Evolutionary conservation across 2,329 filamentous ascomycete genomes (phyloP).

Genomic region (Neopestalotiopsis sp.): DNA sequence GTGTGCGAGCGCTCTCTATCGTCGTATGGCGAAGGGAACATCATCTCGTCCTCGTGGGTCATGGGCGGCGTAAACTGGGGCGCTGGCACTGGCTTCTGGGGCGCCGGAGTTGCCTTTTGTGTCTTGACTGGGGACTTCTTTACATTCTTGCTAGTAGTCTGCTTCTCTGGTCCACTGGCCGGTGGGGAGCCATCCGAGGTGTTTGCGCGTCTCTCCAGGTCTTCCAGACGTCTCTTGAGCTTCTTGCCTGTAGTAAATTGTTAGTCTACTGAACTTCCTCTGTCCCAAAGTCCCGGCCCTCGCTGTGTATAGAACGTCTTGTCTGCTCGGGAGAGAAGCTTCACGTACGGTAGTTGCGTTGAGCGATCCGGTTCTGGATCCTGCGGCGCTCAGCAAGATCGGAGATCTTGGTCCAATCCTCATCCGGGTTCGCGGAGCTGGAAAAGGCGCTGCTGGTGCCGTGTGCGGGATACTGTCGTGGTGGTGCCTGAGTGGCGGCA

Average conservation of each 20-base stretch:
- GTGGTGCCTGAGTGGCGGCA: constrained; percentile 41
- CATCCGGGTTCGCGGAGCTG: constrained; percentile 90
- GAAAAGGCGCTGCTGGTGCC: constrained; percentile 94
- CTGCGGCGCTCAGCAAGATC: constrained; percentile 91
- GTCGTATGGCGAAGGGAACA: constrained; percentile 67
- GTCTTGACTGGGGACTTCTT: constrained; percentile 57
- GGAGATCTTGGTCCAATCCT: constrained; percentile 99
- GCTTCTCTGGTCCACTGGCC: constrained; percentile 44
- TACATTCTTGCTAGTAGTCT: constrained; percentile 38
- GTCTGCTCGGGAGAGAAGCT: not conserved
- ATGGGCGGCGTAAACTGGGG: constrained; percentile 68
- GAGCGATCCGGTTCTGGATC: constrained; percentile 97
- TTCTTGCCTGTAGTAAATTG: constrained; percentile 73
- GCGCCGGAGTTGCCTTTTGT: constrained; percentile 35
- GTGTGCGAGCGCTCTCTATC: constrained; percentile 74
- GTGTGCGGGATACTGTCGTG: constrained; percentile 73
- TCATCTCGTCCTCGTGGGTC: constrained; percentile 66
- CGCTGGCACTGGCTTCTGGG: constrained; percentile 48
- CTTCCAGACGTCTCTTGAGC: constrained; percentile 87
- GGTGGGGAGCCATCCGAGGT: constrained; percentile 48
- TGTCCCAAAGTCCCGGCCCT: constrained; percentile 13
- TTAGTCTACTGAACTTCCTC: constrained; percentile 13
- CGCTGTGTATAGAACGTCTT: not conserved
- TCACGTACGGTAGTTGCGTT: constrained; percentile 87
- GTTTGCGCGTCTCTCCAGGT: constrained; percentile 80